Base-by-base conservation (phyloP, 208 protist genomes). In the Vickermania ingenoplastis region DNA sequence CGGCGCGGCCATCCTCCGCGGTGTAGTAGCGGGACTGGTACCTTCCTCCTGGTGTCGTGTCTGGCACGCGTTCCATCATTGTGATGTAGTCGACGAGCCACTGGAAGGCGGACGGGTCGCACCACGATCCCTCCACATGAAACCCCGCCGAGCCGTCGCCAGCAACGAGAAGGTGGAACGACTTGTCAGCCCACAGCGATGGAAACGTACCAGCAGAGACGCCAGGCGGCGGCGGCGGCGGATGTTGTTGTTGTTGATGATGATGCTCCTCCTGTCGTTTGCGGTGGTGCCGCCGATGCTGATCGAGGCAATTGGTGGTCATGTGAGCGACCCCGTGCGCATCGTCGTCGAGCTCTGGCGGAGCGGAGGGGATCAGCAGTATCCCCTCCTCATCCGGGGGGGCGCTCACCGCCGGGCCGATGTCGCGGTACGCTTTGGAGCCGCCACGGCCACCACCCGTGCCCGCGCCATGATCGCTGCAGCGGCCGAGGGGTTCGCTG, bases 61-160 rank as follows among this genome's bases (percentile, higher is more conserved):
- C 17, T 7, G 36, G 36, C 11, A 17, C 17, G 36, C 7, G 36
- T 67, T 92, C 86, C 61, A 68, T 65, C 2, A 68, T 75, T 7
- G 62, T 51, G 17, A 77, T 62, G 57, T 78, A 70, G 63, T 90
- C 86, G 17, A 90, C 57, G 21, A 92, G 51, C 13, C 71, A 54
- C 21, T 71, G 56, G 41, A 92, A 77, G 22, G 66, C 86, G 14
- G 79, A 57, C 49, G 78, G 71, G 65, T 92, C 86, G 27, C 79
- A 66, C 86, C 86, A 92, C 28, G 80, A 87, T 73, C 89, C 82
- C 78, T 92, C 86, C 11, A 81, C 81, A 61, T 92, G 79, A 45
- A 82, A 60, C 14, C 86, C 86, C 7, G 73, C 73, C 21, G 63
- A 67, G 13, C 75, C 82, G 63, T 89, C 76, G 27, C 63, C 53